Base-by-base conservation (phyloP, 2,329 filamentous ascomycete genomes). In the Pseudocercospora cruenta region DNA sequence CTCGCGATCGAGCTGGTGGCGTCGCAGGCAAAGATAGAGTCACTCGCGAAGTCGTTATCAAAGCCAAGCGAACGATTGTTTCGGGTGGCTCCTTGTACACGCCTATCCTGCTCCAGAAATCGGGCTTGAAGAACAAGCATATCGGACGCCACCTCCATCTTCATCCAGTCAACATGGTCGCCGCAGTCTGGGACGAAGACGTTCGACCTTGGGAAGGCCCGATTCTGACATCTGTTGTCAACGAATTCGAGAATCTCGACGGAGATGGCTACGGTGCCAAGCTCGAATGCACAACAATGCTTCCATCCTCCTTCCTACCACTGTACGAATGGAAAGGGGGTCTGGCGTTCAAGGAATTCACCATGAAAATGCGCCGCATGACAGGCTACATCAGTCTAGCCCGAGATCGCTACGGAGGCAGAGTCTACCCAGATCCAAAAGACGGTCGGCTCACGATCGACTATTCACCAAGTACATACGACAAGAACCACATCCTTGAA, bases 61-160 rank as follows among this genome's bases (percentile, higher is more conserved):
- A 86, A 72, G 93, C 93, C 1, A 92, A 91, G 78, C 90, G 89
- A 73, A 91, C 96, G 10, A 87, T 97, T 55, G 79, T 96, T n/a
- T 88, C 92, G 0, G 87, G 86, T 24, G 94, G 94, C 4, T 87
- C 90, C 0, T 80, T 97, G 62, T 88, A 91, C 74, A 93, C 88
- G 53, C 94, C 94, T 0, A 77, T 94, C 1, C 77, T 97, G 1
- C 82, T 98, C 51, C 81, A 89, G 70, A 90, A 90, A 58, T 96
- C 93, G 67, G 93, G 93, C 1, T 78, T 97, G 58, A 89, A 86
- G 82, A 97, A 96, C 76, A 84, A 84, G 3, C 89, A 97, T 64
- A 90, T 97, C 68, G 94, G 94, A 26, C 86, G 85, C 7, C 92
- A 97, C 73, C 86, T 97, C 3, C 84, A 95, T 73, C 78, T 97